Percentiles rank a stretch among this genome's conserved stretches.
phyloP scores from a whole-genome alignment of 1,284 basidiomycete species.

The Ceratobasidium sp. region DNA sequence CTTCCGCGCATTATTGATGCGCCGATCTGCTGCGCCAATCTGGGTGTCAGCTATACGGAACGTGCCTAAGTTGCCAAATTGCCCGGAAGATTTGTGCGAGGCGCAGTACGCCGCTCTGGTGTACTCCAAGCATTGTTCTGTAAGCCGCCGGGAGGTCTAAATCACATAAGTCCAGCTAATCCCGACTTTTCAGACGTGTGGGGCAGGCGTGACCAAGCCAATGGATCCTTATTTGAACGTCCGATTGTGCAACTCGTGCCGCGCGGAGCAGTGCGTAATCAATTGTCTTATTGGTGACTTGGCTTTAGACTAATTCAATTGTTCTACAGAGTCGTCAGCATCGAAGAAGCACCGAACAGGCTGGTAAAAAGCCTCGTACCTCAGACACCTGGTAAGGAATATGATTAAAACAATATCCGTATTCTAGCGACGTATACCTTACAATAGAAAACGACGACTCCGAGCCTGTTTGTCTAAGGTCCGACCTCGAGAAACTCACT shows the following conservation, averaged over 20 bases:
- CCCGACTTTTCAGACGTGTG: background rate
- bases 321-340: background rate
- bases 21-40: background rate
- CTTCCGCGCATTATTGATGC: constrained; percentile 5
- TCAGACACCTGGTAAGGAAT: background rate
- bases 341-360: background rate
- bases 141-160: background rate
- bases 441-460: background rate
- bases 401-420: background rate
- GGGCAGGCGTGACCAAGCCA: background rate
- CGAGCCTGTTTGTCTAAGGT: background rate
- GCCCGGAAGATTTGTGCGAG: constrained; percentile 8
- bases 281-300: too few relatives aligned
- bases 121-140: constrained; percentile 22
- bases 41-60: constrained; percentile 6
- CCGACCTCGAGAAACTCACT: background rate
- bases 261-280: background rate
- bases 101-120: constrained; percentile 21
- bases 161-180: background rate
- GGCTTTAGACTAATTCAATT: background rate
- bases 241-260: constrained; percentile 10
- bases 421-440: background rate
- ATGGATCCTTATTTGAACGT: constrained; percentile 26
- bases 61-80: constrained; percentile 7
- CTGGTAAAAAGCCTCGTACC: background rate